These are phyloP conservation scores for Trametes villosa DNA, from an alignment of 768 basidiomycete genomes.

Conservation along the genomic window DNA sequence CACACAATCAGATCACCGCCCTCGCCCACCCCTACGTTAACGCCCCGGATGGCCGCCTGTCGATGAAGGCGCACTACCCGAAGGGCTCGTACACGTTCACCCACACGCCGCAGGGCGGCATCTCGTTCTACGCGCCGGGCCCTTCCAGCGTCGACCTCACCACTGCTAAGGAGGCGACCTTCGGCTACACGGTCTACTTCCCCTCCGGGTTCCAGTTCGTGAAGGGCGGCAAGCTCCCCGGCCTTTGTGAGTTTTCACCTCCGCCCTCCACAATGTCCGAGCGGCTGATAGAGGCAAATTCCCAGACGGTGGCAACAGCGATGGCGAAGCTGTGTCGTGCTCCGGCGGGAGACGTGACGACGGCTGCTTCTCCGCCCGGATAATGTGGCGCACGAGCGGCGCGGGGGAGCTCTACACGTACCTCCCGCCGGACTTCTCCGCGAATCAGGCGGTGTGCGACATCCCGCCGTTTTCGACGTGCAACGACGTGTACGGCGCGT, in stretches of 20 bases:
- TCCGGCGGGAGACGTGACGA: conserved; percentile 69
- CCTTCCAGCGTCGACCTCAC: conserved; percentile 55
- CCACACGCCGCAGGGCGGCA: conserved; percentile 56
- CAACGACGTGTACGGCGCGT: conserved; percentile 68
- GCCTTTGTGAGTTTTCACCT: conserved; percentile 54
- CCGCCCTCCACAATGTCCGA: background rate
- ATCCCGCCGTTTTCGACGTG: conserved; percentile 53
- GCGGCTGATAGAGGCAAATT: background rate
- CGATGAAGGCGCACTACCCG: conserved; percentile 33
- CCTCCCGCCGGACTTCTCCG: conserved; percentile 46
- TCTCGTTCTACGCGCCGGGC: conserved; percentile 75
- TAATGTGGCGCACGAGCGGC: conserved; percentile 67
- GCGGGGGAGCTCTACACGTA: conserved; percentile 51
- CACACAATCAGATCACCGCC: conserved; percentile 27
- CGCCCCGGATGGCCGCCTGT: conserved; percentile 30
- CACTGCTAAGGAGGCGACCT: conserved; percentile 67
- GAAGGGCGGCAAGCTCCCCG: conserved; percentile 74
- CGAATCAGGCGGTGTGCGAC: conserved; percentile 55
- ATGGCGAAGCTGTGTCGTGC: conserved; percentile 57
- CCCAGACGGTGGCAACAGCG: conserved; percentile 60
- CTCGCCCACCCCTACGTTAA: conserved; percentile 31
- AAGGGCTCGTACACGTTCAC: conserved; percentile 59
- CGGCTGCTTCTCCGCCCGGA: conserved; percentile 67
- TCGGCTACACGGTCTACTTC: conserved; percentile 67
- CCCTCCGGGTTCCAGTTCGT: conserved; percentile 62